Percentiles rank a stretch among this genome's conserved stretches.
phyloP scores from a whole-genome alignment of 495 filamentous ascomycete species.

The Diplogelasinospora grovesii region DNA sequence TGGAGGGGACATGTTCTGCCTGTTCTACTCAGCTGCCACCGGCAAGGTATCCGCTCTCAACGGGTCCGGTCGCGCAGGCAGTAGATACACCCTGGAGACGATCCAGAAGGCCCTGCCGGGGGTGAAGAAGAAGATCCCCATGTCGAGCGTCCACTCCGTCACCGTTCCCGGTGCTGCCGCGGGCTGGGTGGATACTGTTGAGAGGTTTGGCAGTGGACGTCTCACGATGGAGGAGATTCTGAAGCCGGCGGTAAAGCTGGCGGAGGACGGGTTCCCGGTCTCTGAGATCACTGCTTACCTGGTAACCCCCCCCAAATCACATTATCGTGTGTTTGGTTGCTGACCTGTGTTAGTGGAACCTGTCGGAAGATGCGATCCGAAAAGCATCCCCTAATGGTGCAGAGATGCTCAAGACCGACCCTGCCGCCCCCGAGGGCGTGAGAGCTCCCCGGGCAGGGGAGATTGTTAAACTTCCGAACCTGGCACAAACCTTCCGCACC shows the following conservation, averaged over 20 bases:
- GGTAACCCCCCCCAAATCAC: slow-evolving; percentile 43
- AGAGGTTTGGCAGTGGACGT: slow-evolving; percentile 86
- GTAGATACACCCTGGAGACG: slow-evolving; percentile 58
- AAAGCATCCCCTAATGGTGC: slow-evolving; percentile 71
- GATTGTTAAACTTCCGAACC: slow-evolving; percentile 74
- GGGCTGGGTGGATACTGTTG: slow-evolving; percentile 89
- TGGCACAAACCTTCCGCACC: slow-evolving; percentile 75
- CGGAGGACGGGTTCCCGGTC: slow-evolving; percentile 84
- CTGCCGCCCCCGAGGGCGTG: slow-evolving; percentile 52
- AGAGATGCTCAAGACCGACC: slow-evolving; percentile 77
- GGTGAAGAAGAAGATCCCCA: slow-evolving; percentile 59
- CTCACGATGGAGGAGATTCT: slow-evolving; percentile 72
- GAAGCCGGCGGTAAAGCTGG: slow-evolving; percentile 75
- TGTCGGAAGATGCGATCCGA: slow-evolving; percentile 52
- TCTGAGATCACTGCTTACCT: slow-evolving; percentile 66
- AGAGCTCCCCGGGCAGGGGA: slow-evolving; percentile 77
- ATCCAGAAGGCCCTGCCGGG: slow-evolving; percentile 64
- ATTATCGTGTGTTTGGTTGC: too few relatives aligned
- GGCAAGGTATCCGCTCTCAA: slow-evolving; percentile 80
- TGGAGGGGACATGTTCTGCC: slow-evolving; percentile 95
- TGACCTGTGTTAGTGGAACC: slow-evolving; percentile 53
- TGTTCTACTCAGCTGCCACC: slow-evolving; percentile 81
- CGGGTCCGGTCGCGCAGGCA: slow-evolving; percentile 77
- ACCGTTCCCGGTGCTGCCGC: slow-evolving; percentile 88
- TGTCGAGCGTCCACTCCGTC: slow-evolving; percentile 69